Evolutionary conservation across 2,329 filamentous ascomycete genomes (phyloP), one percentile per base, ranked within the genome.

Genomic region (Phaeomoniella chlamydospora): DNA sequence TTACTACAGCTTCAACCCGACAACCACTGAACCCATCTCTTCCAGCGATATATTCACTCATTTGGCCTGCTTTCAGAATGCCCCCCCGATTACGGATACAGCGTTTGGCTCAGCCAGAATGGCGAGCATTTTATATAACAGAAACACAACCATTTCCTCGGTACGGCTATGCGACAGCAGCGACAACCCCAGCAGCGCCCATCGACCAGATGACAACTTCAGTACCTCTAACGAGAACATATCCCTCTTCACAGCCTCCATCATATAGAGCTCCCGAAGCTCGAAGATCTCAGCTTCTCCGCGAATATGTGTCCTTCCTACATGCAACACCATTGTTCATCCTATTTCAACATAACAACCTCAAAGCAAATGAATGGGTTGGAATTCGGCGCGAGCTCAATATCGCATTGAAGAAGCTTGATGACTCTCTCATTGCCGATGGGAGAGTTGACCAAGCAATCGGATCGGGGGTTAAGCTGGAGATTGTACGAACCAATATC

Each of bases 401-500:
- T 10, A 60, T 58, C 15, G 76, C 77, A 1, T 53, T 83, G 38
- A 55, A 56, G 18, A 80, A 77, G 46, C 65, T 79, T 3, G 61
- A 64, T 62, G 74, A 74, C 62, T 76, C 78, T 51, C 62, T 82
- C 39, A 73, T 73, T 2, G 61, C 64, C 6, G 59, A 57, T 14
- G 57, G 60, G 4, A 55, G 62, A 16, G 54, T 49, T 1, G 47
- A 54, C 19, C 49, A 59, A 13, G 50, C 56, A 14, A 53, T 84
- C 19, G 67, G 71, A n/a, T 59, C 71, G 2, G 61, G 65, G 29
- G 69, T 90, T 45, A 79, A 83, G 58, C 55, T 96, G 16, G 80
- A 92, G 55, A 82, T 93, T 16, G 65, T 98, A 38, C 80, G 90
- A 52, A 90, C 84, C 11, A 81, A 83, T 51, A 92, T 98, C 52